A percentile compares a stretch with the other conserved stretches of the same genome.
phyloP scores from a whole-genome alignment of 192 early-diverging fungal genomes.

The Coemansia sp. region DNA sequence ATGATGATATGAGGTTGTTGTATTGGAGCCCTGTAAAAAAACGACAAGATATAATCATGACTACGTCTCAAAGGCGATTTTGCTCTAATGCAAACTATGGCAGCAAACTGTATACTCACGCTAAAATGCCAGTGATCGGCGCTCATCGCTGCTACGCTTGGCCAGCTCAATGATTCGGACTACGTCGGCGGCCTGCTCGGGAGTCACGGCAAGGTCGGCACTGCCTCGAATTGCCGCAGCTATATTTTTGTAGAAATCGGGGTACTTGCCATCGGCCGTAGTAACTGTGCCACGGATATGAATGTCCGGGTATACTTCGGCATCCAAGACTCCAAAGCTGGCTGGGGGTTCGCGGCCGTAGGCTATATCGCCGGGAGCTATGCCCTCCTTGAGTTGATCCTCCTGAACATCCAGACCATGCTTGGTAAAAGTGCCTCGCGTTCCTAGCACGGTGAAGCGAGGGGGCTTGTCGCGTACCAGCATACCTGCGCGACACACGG shows the following conservation, averaged over 20 bases:
- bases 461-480: conserved; percentile 64
- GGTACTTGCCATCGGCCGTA: conserved; percentile 62
- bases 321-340: conserved; percentile 59
- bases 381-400: conserved; percentile 68
- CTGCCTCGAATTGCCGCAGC: conserved; percentile 59
- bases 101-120: neutral
- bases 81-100: conserved; percentile 1
- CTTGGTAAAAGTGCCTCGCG: conserved; percentile 69
- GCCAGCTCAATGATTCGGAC: conserved; percentile 74
- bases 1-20: too few relatives aligned
- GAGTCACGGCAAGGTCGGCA: conserved; percentile 58
- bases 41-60: neutral
- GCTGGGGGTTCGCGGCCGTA: conserved; percentile 63
- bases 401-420: conserved; percentile 75
- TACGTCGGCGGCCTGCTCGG: conserved; percentile 66
- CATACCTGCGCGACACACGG: conserved; percentile 69
- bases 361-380: conserved; percentile 50
- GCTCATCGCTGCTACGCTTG: conserved; percentile 62
- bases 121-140: conserved; percentile 56
- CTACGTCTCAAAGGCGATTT: neutral
- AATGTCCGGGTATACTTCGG: conserved; percentile 51
- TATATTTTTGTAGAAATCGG: conserved; percentile 68
- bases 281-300: conserved; percentile 59
- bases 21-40: too few relatives aligned
- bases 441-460: conserved; percentile 70